Evolutionary conservation across 208 protist species (phyloP).

Genomic region (Leptomonas seymouri): DNA sequence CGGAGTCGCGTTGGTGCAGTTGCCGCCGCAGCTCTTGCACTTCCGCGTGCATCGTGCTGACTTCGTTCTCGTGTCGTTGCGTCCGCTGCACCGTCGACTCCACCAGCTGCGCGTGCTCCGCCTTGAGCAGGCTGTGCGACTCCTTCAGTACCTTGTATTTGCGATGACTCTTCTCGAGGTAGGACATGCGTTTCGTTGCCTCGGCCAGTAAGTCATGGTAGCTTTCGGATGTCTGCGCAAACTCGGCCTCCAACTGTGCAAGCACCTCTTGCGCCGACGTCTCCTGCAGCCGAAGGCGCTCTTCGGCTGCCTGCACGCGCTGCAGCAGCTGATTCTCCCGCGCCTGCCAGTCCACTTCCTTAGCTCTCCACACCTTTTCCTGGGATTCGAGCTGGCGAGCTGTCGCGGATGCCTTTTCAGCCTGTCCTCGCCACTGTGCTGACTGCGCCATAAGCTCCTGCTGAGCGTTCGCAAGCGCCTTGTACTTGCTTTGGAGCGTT

Average conservation of each 20-base stretch:
- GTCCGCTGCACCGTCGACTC: constrained; percentile 14
- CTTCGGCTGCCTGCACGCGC: constrained; percentile 29
- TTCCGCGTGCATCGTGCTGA: constrained; percentile 22
- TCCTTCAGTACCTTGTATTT: constrained; percentile 82
- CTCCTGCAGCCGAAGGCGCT: constrained; percentile 48
- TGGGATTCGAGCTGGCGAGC: constrained; percentile 28
- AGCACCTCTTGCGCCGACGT: constrained; percentile 46
- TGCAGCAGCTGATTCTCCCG: constrained; percentile 30
- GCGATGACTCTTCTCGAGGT: constrained; percentile 66
- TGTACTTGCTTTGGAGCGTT: constrained; percentile 13
- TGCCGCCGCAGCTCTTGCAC: constrained; percentile 40
- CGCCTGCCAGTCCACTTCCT: constrained; percentile 34
- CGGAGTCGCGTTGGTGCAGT: constrained; percentile 43
- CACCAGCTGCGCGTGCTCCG: constrained; percentile 35
- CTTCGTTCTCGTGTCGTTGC: constrained; percentile 36
- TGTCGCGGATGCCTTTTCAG: constrained; percentile 19
- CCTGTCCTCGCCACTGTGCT: constrained; percentile 16
- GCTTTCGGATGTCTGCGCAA: constrained; percentile 50
- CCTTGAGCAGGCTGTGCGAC: constrained; percentile 23
- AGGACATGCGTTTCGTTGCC: constrained; percentile 53
- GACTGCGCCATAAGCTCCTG: constrained; percentile 26
- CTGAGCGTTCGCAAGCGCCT: constrained; percentile 3
- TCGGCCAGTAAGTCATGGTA: constrained; percentile 78
- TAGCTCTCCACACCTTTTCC: constrained; percentile 26
- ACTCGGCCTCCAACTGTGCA: constrained; percentile 71